phyloP scores from a whole-genome alignment of 306 rosid species.

The Benincasa hispida region DNA sequence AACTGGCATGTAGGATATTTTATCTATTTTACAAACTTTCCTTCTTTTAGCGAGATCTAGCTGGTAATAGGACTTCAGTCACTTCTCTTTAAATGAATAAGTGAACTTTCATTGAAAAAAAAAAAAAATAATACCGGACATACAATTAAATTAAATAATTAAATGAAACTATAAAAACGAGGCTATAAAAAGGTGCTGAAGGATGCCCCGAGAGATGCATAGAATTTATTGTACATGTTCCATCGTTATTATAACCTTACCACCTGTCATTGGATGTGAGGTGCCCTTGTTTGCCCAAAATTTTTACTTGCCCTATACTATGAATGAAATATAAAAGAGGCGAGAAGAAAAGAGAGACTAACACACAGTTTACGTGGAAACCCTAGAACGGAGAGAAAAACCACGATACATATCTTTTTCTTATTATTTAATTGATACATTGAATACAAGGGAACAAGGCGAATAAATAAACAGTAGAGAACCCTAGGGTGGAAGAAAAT shows the following conservation, averaged over 20 bases:
- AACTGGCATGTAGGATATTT: neutral
- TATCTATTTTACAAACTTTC: neutral
- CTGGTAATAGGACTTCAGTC: neutral
- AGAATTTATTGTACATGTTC: neutral
- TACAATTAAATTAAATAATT: neutral
- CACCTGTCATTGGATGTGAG: neutral
- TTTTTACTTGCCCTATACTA: neutral
- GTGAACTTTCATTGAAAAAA: too few relatives aligned
- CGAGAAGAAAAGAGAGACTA: too few relatives aligned
- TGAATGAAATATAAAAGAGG: too few relatives aligned
- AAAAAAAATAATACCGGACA: neutral
- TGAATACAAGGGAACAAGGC: too few relatives aligned
- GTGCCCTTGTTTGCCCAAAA: neutral
- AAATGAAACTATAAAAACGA: neutral
- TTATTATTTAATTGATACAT: too few relatives aligned
- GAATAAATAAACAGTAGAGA: too few relatives aligned
- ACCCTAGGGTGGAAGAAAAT: too few relatives aligned
- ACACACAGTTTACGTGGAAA: too few relatives aligned
- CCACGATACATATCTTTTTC: too few relatives aligned
- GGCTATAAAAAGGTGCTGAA: neutral
- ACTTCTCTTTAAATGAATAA: neutral
- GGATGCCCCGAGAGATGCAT: neutral
- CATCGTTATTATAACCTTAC: neutral
- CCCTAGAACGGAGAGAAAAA: too few relatives aligned
- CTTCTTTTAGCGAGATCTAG: neutral